phyloP scores from a whole-genome alignment of 2,329 filamentous ascomycete species.

The Podosphaera aphanis region DNA sequence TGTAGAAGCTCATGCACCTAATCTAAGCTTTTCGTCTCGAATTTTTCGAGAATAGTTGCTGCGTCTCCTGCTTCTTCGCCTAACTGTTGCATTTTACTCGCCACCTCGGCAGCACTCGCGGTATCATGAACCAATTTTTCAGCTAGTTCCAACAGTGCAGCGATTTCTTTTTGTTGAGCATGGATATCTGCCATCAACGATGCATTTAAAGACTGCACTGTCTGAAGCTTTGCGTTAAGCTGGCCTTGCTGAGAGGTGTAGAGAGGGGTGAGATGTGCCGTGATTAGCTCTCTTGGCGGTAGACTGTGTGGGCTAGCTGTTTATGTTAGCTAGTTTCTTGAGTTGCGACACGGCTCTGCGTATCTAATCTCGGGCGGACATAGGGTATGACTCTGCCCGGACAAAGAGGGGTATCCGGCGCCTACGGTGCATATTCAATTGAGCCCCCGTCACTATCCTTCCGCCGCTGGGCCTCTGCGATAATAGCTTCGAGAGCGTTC shows the following conservation, averaged over 20 bases:
- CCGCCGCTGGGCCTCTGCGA: conserved; percentile 23
- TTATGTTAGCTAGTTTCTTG: not conserved
- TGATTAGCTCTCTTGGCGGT: conserved; percentile 26
- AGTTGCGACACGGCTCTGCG: too few relatives aligned
- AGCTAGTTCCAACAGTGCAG: conserved; percentile 24
- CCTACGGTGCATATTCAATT: too few relatives aligned
- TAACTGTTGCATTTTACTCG: conserved; percentile 3
- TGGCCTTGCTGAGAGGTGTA: conserved; percentile 28
- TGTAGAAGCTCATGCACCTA: too few relatives aligned
- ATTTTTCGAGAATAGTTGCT: not conserved
- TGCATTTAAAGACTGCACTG: conserved; percentile 32
- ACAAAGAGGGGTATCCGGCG: too few relatives aligned
- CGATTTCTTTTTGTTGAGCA: conserved; percentile 31
- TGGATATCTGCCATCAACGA: conserved; percentile 26
- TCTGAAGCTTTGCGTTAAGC: conserved; percentile 33
- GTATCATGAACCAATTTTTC: conserved; percentile 31
- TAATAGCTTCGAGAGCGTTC: conserved; percentile 33
- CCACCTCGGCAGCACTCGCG: conserved; percentile 21
- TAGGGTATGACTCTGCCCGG: too few relatives aligned
- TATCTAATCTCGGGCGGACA: too few relatives aligned
- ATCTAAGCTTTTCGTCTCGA: too few relatives aligned
- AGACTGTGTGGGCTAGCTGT: conserved; percentile 25
- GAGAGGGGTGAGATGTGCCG: conserved; percentile 30
- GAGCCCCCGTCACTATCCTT: conserved; percentile 2
- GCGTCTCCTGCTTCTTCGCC: not conserved